phyloP scores from a whole-genome alignment of 2,329 filamentous ascomycete species.

The Aspergillus niger region DNA sequence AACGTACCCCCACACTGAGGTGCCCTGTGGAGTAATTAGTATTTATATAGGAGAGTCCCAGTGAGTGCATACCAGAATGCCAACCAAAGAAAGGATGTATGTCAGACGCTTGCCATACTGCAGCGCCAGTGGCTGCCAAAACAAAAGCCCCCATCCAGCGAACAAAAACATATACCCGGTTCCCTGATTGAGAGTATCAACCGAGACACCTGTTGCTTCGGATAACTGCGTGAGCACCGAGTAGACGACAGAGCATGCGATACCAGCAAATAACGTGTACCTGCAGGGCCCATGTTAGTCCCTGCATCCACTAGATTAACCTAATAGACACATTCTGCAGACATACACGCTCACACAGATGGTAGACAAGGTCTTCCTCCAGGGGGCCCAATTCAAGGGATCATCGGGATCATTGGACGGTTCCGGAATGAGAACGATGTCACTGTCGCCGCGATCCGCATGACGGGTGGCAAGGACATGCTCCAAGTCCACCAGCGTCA shows the following conservation, averaged over 20 bases:
- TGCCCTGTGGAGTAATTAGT: slow-evolving; percentile 19
- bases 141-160: slow-evolving; percentile 48
- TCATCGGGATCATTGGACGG: slow-evolving; percentile 51
- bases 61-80: slow-evolving; percentile 31
- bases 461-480: slow-evolving; percentile 37
- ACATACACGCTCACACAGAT: slow-evolving; percentile 46
- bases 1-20: slow-evolving; percentile 37
- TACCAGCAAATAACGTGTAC: slow-evolving; percentile 42
- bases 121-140: slow-evolving; percentile 52
- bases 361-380: slow-evolving; percentile 47
- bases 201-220: slow-evolving; percentile 37
- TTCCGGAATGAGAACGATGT: slow-evolving; percentile 47
- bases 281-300: slow-evolving; percentile 22
- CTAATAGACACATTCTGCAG: not conserved
- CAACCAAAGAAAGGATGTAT: slow-evolving; percentile 37
- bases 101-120: slow-evolving; percentile 46
- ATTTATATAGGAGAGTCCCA: not conserved
- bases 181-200: slow-evolving; percentile 40
- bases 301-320: no score
- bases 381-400: slow-evolving; percentile 49
- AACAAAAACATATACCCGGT: slow-evolving; percentile 47
- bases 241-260: slow-evolving; percentile 42
- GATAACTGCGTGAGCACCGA: slow-evolving; percentile 43
- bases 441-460: slow-evolving; percentile 30
- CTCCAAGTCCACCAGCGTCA: slow-evolving; percentile 46